These are phyloP conservation scores for Mortierella hygrophila DNA, from an alignment of 192 early-diverging fungal genomes.

Conservation along the genomic window DNA sequence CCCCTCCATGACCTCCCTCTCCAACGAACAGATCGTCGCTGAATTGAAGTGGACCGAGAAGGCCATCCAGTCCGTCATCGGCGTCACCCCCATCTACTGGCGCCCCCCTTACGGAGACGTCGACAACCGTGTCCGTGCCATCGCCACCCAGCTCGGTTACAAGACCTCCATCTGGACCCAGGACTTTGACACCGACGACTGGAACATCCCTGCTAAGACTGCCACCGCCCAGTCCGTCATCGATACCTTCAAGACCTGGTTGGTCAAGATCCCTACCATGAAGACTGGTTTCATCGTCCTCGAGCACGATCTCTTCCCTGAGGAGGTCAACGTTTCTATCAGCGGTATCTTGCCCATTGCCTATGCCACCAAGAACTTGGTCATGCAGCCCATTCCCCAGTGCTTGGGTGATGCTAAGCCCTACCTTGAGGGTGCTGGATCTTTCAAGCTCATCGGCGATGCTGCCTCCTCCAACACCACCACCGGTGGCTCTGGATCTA, in stretches of 20 bases:
- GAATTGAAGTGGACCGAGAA: conserved; percentile 77
- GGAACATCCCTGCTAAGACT: conserved; percentile 46
- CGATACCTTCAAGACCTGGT: conserved; percentile 59
- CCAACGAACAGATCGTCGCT: conserved; percentile 65
- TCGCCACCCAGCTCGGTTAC: conserved; percentile 62
- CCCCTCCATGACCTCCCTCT: conserved; percentile 60
- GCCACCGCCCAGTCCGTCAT: conserved; percentile 36
- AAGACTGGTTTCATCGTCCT: conserved; percentile 62
- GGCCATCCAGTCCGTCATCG: conserved; percentile 64
- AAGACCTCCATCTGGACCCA: conserved; percentile 68
- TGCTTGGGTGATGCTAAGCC: conserved; percentile 56
- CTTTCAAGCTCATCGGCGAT: conserved; percentile 18
- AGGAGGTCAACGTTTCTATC: conserved; percentile 63
- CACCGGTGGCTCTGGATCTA: neutral
- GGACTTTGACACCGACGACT: conserved; percentile 66
- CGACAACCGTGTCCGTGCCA: conserved; percentile 65
- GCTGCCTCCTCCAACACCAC: neutral
- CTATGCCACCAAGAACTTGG: conserved; percentile 31
- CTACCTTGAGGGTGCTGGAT: conserved; percentile 50
- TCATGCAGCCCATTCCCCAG: conserved; percentile 55
- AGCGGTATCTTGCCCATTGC: conserved; percentile 47
- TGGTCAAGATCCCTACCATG: conserved; percentile 56
- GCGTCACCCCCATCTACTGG: conserved; percentile 66
- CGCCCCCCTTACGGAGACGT: conserved; percentile 64
- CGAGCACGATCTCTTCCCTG: conserved; percentile 66